Evolutionary conservation across 2,329 filamentous ascomycete species (phyloP).

Genomic region (Colletotrichum sp.): DNA sequence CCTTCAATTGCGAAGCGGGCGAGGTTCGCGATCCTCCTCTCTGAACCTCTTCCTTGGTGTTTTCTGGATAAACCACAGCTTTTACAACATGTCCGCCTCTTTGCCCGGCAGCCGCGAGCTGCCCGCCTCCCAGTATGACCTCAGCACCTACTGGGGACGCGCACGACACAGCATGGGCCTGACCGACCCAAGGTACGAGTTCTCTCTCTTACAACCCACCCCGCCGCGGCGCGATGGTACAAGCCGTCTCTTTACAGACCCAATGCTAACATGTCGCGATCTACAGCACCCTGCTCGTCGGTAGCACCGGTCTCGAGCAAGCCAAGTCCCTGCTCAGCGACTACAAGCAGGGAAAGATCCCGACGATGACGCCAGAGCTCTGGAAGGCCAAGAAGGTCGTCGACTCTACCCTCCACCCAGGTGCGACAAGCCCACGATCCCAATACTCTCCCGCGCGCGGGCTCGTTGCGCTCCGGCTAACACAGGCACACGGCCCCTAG

Average conservation of each 20-base stretch:
- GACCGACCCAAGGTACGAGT: constrained; percentile 89
- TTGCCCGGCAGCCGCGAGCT: constrained; percentile 77
- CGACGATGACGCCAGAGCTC: constrained; percentile 85
- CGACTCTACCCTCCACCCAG: constrained; percentile 94
- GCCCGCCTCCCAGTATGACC: constrained; percentile 89
- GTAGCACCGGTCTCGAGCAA: constrained; percentile 77
- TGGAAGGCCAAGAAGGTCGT: constrained; percentile 98
- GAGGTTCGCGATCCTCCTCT: background rate
- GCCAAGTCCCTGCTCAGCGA: constrained; percentile 81
- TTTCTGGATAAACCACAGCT: background rate
- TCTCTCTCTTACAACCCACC: background rate
- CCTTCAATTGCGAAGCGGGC: background rate
- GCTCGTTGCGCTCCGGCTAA: constrained; percentile 6
- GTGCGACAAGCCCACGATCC: constrained; percentile 53
- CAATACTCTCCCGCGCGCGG: background rate
- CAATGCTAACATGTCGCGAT: background rate
- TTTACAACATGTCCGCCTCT: constrained; percentile 64
- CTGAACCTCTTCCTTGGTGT: background rate
- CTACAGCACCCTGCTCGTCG: constrained; percentile 82
- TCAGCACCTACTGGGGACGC: constrained; percentile 92
- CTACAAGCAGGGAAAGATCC: constrained; percentile 85
- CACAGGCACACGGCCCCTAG: constrained; percentile 49
- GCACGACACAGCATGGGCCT: constrained; percentile 89
- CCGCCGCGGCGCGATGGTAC: background rate
- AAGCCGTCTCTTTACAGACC: background rate